Base-by-base conservation (phyloP, 2,329 filamentous ascomycete genomes). In the Microsporum audouinii region DNA sequence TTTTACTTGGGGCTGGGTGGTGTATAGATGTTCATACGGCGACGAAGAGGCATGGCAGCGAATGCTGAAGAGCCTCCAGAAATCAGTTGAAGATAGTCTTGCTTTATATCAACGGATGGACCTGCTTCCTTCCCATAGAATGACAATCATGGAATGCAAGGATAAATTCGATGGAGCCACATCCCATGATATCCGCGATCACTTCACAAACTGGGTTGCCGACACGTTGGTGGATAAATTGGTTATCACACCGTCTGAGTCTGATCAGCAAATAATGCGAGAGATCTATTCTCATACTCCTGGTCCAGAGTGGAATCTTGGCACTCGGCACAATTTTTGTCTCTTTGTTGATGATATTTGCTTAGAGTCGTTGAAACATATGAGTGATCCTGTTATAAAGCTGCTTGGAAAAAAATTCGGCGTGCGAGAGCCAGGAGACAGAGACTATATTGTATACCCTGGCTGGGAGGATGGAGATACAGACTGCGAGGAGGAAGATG, bases 281-380 rank as follows among this genome's bases (percentile, higher is more conserved):
- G 10, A 12, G 23, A 45, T 33, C 27, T 43, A 36, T 10, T 43
- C 8, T 38, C 45, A 39, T 36, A 60, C 23, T 2, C 33, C 10
- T 2, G 10, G 14, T 17, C 43, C 23, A 27, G 43, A 47, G 17
- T 47, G 43, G 43, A 12, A 0, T 17, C 3, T 12, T 60, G 62
- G 62, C 23, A 45, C 64, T 23, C 62, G 63, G 33, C 62, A 64
- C 41, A 62, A 65, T 34, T 65, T 62, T 31, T 64, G 62, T 39
- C 59, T 65, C 1, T 64, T 66, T 57, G 61, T 65, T 33, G 64
- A 66, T 57, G 62, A 66, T 59, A 63, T 65, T 33, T 65, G 63
- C 39, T 47, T 66, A 10, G 65, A 66, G 58, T 66, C 63, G 14
- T 34, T 64, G 12, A 49, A 57, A 2, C 41, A 66, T 55, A 65